phyloP scores from a whole-genome alignment of 768 basidiomycete species.

The Xerocomus brunneocitrinus region DNA sequence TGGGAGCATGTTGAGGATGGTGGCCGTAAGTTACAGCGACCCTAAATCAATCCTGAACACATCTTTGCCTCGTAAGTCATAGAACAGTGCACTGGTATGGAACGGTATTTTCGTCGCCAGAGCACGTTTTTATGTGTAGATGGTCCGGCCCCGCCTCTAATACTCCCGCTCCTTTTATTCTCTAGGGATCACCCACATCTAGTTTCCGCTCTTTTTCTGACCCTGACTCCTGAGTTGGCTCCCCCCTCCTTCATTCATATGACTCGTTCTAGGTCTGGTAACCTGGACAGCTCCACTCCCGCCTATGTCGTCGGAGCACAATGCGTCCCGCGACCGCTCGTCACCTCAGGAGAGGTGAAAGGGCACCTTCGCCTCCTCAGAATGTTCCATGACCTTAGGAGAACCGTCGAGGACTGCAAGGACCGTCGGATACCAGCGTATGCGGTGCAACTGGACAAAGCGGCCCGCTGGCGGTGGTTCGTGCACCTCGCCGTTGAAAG shows the following conservation, averaged over 20 bases:
- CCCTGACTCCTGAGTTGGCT: background rate
- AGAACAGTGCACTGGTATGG: slow-evolving; percentile 7
- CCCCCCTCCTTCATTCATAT: background rate
- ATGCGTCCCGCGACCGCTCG: slow-evolving; percentile 22
- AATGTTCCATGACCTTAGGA: slow-evolving; percentile 29
- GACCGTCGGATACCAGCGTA: slow-evolving; percentile 26
- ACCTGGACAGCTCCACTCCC: background rate
- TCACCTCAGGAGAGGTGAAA: slow-evolving; percentile 30
- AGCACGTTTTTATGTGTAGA: slow-evolving; percentile 8
- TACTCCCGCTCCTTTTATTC: background rate
- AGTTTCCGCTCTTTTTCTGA: background rate
- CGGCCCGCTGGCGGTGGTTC: slow-evolving; percentile 38
- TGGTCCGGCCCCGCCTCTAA: slow-evolving; percentile 7
- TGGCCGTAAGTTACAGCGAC: background rate
- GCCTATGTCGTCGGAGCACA: slow-evolving; percentile 21
- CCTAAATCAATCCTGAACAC: background rate
- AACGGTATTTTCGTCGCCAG: background rate
- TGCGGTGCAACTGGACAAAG: slow-evolving; percentile 22
- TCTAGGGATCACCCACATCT: background rate
- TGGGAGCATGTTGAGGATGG: background rate
- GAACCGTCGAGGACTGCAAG: slow-evolving; percentile 25
- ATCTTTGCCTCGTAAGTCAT: background rate
- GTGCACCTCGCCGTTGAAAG: slow-evolving; percentile 36
- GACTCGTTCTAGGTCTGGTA: slow-evolving; percentile 1
- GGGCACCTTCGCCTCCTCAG: slow-evolving; percentile 33